Conservation (phyloP, 345 rosid species). For the Ceriops zippeliana region DNA sequence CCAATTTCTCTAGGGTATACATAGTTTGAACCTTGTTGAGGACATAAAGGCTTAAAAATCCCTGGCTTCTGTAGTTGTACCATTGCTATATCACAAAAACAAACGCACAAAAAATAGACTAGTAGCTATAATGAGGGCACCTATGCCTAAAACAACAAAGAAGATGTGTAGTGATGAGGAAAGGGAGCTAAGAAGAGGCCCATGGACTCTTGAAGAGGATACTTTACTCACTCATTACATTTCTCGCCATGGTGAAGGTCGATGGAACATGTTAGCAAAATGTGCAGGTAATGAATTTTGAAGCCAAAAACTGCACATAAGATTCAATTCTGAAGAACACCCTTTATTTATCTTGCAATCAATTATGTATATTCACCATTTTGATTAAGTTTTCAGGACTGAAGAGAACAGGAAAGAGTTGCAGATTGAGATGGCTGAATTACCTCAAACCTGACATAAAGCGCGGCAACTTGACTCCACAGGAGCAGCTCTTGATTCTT, state of each 20-base stretch:
- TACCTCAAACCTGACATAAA: constrained; percentile 91
- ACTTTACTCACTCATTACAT: constrained; percentile 83
- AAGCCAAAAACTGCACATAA: background rate
- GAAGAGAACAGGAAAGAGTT: constrained; percentile 93
- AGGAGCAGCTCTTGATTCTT: constrained; percentile 91
- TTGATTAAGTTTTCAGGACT: constrained; percentile 42
- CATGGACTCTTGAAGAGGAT: constrained; percentile 96
- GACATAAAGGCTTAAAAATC: constrained; percentile 14
- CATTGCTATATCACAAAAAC: background rate
- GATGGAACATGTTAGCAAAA: constrained; percentile 90
- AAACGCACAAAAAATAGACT: background rate
- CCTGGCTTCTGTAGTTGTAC: background rate
- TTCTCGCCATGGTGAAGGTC: constrained; percentile 81
- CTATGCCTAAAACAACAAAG: constrained; percentile 15
- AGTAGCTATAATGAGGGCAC: constrained; percentile 11
- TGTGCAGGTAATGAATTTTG: constrained; percentile 58
- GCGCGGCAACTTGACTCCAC: constrained; percentile 87
- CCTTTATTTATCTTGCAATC: too few species aligned
- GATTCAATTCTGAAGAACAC: background rate
- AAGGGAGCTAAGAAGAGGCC: constrained; percentile 71
- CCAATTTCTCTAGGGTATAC: constrained; percentile 1
- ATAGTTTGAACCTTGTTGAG: background rate
- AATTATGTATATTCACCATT: too few species aligned
- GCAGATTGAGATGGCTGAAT: constrained; percentile 90
- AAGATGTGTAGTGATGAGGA: constrained; percentile 44